Percentiles rank a stretch among this genome's conserved stretches.
These are phyloP conservation scores for Hamigera avellanea DNA, from an alignment of 495 filamentous ascomycete genomes.

Conservation along the genomic window DNA sequence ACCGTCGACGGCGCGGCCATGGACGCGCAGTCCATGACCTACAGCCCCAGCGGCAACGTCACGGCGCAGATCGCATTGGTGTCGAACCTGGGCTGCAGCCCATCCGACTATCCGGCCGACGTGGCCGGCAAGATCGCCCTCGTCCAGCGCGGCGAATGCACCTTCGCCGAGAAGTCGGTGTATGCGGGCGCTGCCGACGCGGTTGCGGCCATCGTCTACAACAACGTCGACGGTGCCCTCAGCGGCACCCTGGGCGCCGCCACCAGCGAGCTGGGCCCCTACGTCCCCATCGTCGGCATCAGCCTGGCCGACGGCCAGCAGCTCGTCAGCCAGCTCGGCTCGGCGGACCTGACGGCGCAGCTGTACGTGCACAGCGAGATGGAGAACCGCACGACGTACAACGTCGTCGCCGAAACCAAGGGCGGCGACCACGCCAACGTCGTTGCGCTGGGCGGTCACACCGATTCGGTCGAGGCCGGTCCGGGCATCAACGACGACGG, in stretches of 20 bases:
- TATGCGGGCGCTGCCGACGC: constrained; percentile 51
- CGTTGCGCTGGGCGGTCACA: constrained; percentile 52
- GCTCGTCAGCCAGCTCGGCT: constrained; percentile 27
- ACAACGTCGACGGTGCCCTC: constrained; percentile 44
- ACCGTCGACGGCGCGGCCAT: constrained; percentile 16
- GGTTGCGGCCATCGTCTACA: constrained; percentile 49
- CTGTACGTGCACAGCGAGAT: constrained; percentile 25
- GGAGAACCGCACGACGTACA: constrained; percentile 42
- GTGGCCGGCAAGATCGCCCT: constrained; percentile 49
- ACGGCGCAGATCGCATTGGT: constrained; percentile 34
- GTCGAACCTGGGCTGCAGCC: constrained; percentile 43
- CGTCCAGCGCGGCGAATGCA: constrained; percentile 48
- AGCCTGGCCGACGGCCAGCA: constrained; percentile 36
- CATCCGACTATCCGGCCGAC: constrained; percentile 42
- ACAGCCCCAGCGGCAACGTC: constrained; percentile 36
- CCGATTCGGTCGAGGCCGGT: constrained; percentile 52
- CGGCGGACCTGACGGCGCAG: constrained; percentile 18
- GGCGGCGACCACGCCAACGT: constrained; percentile 52
- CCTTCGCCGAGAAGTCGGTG: constrained; percentile 48
- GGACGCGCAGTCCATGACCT: constrained; percentile 24
- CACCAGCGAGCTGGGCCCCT: constrained; percentile 32
- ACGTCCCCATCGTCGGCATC: constrained; percentile 44
- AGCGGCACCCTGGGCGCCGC: constrained; percentile 43
- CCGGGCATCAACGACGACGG: constrained; percentile 63
- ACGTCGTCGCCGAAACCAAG: constrained; percentile 60